A percentile compares a stretch with the other conserved stretches of the same genome.
Evolutionary conservation across 2,329 filamentous ascomycete genomes (phyloP).

Genomic region (Aureobasidium lini): DNA sequence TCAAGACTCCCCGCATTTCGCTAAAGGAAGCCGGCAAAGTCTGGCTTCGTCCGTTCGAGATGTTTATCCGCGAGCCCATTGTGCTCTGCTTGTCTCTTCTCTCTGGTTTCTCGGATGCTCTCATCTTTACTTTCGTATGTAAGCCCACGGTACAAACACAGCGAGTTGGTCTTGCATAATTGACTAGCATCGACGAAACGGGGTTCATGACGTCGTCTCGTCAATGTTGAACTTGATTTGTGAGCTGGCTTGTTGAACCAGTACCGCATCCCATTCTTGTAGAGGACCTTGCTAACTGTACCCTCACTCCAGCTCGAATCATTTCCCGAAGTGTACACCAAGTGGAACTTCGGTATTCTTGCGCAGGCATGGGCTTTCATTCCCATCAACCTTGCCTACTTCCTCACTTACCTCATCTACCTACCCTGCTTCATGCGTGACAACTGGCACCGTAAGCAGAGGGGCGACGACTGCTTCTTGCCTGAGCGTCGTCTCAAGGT

Average conservation of each 20-base stretch:
- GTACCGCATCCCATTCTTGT: too few species aligned
- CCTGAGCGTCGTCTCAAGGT: slow-evolving; percentile 61
- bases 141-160: too few species aligned
- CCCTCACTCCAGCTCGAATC: slow-evolving; percentile 62
- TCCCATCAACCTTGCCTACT: slow-evolving; percentile 56
- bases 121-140: slow-evolving; percentile 64
- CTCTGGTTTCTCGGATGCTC: slow-evolving; percentile 63
- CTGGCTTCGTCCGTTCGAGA: slow-evolving; percentile 58
- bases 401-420: slow-evolving; percentile 54
- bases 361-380: slow-evolving; percentile 52
- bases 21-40: slow-evolving; percentile 39
- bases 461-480: slow-evolving; percentile 38
- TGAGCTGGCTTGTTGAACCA: too few species aligned
- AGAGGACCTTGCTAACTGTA: too few species aligned
- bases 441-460: slow-evolving; percentile 43
- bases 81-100: slow-evolving; percentile 63
- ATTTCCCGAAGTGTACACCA: slow-evolving; percentile 56
- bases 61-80: slow-evolving; percentile 69
- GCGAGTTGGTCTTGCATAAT: too few species aligned
- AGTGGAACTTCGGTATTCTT: slow-evolving; percentile 54
- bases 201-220: too few species aligned
- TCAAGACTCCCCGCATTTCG: slow-evolving; percentile 35
- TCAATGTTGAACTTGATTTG: too few species aligned
- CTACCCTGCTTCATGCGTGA: slow-evolving; percentile 43
- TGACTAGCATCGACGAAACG: too few species aligned